phyloP scores from a whole-genome alignment of 1,139 yeast genomes.

The Magnusiomyces sp. region DNA sequence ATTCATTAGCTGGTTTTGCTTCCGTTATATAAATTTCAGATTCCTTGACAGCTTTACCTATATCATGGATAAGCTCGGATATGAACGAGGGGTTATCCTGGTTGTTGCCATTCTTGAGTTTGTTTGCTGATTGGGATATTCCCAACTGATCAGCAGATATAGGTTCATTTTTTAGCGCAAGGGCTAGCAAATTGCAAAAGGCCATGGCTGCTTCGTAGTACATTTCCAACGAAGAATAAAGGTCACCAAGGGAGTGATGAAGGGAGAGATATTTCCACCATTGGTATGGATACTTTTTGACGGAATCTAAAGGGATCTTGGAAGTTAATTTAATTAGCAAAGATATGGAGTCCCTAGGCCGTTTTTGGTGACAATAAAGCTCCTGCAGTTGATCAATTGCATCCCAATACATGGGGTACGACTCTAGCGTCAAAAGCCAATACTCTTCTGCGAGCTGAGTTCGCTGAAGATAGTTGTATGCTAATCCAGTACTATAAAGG shows the following conservation, averaged over 20 bases:
- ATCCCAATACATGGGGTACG: slow-evolving; percentile 23
- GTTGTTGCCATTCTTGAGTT: background rate
- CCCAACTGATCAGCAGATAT: background rate
- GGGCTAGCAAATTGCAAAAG: slow-evolving; percentile 14
- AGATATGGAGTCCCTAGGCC: slow-evolving; percentile 20
- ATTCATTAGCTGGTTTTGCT: background rate
- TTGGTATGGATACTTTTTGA: slow-evolving; percentile 14
- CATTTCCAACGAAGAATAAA: slow-evolving; percentile 11
- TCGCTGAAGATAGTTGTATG: slow-evolving; percentile 16
- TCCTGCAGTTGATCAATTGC: slow-evolving; percentile 25
- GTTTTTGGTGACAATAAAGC: slow-evolving; percentile 17
- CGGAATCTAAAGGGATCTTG: slow-evolving; percentile 4
- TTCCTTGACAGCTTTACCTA: slow-evolving; percentile 3
- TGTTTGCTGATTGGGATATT: background rate
- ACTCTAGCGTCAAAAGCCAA: slow-evolving; percentile 20
- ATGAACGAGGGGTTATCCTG: slow-evolving; percentile 7
- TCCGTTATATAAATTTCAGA: background rate
- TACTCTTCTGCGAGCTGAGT: slow-evolving; percentile 18
- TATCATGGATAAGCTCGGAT: slow-evolving; percentile 8
- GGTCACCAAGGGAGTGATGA: slow-evolving; percentile 26
- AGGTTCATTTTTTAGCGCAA: slow-evolving; percentile 7
- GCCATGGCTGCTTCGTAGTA: slow-evolving; percentile 17
- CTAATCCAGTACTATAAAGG: slow-evolving; percentile 21
- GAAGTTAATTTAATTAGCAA: slow-evolving; percentile 14
- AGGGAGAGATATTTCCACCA: slow-evolving; percentile 25